Conservation (phyloP, 768 basidiomycete species). For the Pulveroboletus sp. region DNA sequence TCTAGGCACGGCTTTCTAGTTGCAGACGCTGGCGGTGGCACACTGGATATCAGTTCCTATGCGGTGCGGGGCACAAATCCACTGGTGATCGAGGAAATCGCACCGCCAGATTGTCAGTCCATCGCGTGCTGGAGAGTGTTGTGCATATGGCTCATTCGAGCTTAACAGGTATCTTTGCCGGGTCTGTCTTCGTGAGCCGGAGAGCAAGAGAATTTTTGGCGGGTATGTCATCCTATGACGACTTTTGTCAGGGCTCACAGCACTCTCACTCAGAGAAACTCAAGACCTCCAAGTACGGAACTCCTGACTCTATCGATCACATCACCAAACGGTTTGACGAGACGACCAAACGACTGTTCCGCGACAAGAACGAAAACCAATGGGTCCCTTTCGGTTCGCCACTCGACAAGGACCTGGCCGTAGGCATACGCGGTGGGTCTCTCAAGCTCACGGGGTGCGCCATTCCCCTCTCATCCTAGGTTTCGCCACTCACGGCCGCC, state of each 20-base stretch:
- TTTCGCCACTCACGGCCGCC: conserved; percentile 1
- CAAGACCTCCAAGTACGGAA: conserved; percentile 67
- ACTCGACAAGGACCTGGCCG: conserved; percentile 64
- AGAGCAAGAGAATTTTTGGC: conserved; percentile 68
- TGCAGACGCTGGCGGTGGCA: conserved; percentile 78
- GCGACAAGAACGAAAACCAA: conserved; percentile 61
- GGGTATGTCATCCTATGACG: conserved; percentile 35
- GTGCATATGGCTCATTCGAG: conserved; percentile 2
- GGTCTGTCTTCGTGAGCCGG: conserved; percentile 77
- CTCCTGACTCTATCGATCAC: conserved; percentile 66
- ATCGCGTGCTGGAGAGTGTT: not conserved
- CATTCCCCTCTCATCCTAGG: conserved; percentile 15
- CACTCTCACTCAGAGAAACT: conserved; percentile 53
- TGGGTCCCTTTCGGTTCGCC: conserved; percentile 77
- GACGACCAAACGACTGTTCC: conserved; percentile 75
- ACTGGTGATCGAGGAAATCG: conserved; percentile 76
- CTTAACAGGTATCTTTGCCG: conserved; percentile 67
- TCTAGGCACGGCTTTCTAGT: conserved; percentile 76
- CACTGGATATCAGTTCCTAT: conserved; percentile 77
- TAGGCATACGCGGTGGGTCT: conserved; percentile 68
- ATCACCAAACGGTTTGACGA: conserved; percentile 79
- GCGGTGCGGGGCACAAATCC: conserved; percentile 66
- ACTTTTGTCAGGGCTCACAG: conserved; percentile 1
- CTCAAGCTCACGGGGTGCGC: conserved; percentile 65
- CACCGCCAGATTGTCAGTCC: conserved; percentile 70